Conservation (phyloP, 768 basidiomycete species). For the Boletellus sp. region DNA sequence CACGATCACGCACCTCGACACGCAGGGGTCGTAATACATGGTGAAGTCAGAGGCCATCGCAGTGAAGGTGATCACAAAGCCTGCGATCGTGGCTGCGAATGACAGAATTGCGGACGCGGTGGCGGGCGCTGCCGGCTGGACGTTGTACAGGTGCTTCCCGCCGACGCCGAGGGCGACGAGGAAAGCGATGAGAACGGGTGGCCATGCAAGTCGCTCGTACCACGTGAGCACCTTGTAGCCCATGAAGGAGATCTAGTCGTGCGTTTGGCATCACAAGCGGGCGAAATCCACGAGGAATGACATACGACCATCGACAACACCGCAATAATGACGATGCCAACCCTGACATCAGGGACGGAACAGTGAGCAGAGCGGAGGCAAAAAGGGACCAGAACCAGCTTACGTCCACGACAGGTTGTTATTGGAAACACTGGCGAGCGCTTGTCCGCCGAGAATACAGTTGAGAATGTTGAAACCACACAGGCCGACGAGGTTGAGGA, state of each 20-base stretch:
- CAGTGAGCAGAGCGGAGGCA: conserved; percentile 6
- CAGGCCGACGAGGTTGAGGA: conserved; percentile 56
- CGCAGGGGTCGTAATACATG: conserved; percentile 58
- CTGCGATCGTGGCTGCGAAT: conserved; percentile 68
- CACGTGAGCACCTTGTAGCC: conserved; percentile 61
- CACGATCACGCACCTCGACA: conserved; percentile 46
- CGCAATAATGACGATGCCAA: conserved; percentile 79
- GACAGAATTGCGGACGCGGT: conserved; percentile 52
- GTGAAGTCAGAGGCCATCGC: conserved; percentile 70
- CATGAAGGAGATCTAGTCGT: conserved; percentile 55
- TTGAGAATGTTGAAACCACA: conserved; percentile 66
- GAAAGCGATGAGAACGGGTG: conserved; percentile 73
- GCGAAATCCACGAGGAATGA: conserved; percentile 10
- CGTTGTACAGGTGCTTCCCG: conserved; percentile 59
- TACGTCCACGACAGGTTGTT: conserved; percentile 50
- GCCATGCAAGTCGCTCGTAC: conserved; percentile 76
- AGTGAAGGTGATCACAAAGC: conserved; percentile 65
- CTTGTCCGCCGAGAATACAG: conserved; percentile 66
- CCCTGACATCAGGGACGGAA: conserved; percentile 35
- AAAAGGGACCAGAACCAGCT: conserved; percentile 13
- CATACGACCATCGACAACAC: conserved; percentile 59
- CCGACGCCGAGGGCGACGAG: conserved; percentile 70
- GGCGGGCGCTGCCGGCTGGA: conserved; percentile 47
- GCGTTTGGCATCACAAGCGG: conserved; percentile 1
- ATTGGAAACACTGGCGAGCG: conserved; percentile 53